phyloP scores from a whole-genome alignment of 495 filamentous ascomycete genomes.

The Jackrogersella minutella region DNA sequence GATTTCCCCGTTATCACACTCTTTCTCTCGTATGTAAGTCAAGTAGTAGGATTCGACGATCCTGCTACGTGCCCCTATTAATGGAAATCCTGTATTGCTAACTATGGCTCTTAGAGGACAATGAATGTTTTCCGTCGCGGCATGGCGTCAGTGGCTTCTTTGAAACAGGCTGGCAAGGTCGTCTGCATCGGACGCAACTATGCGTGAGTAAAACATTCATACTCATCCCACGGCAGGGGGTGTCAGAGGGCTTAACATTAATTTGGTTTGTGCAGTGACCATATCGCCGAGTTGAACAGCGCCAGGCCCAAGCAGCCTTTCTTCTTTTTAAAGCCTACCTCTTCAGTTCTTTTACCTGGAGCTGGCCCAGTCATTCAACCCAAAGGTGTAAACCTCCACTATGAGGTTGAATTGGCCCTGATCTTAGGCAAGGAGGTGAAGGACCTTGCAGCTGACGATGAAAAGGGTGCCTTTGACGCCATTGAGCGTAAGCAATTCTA shows the following conservation, averaged over 20 bases:
- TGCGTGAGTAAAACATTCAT: constrained; percentile 67
- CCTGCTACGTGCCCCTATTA: constrained; percentile 3
- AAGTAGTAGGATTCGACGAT: constrained; percentile 13
- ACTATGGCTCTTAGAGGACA: constrained; percentile 23
- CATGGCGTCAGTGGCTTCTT: constrained; percentile 63
- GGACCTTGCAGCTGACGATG: constrained; percentile 74
- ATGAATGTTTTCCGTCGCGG: constrained; percentile 55
- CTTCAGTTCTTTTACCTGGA: constrained; percentile 78
- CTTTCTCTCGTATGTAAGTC: constrained; percentile 18
- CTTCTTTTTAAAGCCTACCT: constrained; percentile 96
- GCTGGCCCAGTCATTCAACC: constrained; percentile 86
- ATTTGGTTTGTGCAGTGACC: constrained; percentile 68
- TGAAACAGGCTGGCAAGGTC: constrained; percentile 81
- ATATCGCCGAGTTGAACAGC: constrained; percentile 91
- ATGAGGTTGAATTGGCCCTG: constrained; percentile 92
- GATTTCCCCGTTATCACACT: constrained; percentile 24
- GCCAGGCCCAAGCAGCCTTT: constrained; percentile 88
- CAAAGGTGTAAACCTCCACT: constrained; percentile 82
- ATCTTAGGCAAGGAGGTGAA: constrained; percentile 81
- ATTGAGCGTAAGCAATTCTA: constrained; percentile 60
- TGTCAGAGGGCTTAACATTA: constrained; percentile 25
- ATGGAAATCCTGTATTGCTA: constrained; percentile 14
- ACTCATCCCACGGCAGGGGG: constrained; percentile 16
- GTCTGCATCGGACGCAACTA: constrained; percentile 99
- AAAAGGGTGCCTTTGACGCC: constrained; percentile 66